Evolutionary conservation across 1,284 basidiomycete genomes (phyloP).

Genomic region (Leccinum angustisporum): DNA sequence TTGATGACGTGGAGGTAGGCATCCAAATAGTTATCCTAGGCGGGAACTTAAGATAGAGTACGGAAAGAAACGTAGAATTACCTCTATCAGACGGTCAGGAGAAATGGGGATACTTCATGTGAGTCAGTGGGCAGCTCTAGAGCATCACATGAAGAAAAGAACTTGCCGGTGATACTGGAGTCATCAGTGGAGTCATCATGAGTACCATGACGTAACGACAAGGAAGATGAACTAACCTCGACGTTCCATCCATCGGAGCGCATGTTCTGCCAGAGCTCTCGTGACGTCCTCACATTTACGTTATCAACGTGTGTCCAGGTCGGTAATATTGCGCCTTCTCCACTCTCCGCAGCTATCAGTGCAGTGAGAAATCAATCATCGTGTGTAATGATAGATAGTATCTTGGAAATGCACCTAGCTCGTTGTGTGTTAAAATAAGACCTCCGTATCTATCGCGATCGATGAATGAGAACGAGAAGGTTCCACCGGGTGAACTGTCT

Average conservation of each 20-base stretch:
- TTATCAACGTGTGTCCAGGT: conserved; percentile 95
- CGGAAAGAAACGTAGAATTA: conserved; percentile 24
- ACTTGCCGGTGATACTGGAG: conserved; percentile 62
- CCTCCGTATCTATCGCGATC: conserved; percentile 72
- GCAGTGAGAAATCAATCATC: conserved; percentile 7
- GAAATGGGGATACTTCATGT: conserved; percentile 84
- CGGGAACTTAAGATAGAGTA: conserved; percentile 3
- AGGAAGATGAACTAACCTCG: conserved; percentile 48
- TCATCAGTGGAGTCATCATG: background rate
- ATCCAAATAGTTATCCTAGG: conserved; percentile 89
- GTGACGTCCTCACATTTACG: conserved; percentile 82
- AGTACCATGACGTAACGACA: conserved; percentile 9
- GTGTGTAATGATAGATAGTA: background rate
- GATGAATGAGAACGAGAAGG: conserved; percentile 5
- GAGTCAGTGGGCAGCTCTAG: conserved; percentile 9
- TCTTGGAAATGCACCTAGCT: conserved; percentile 55
- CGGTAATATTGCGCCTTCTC: conserved; percentile 82
- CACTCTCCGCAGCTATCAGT: conserved; percentile 56
- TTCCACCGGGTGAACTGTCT: conserved; percentile 16
- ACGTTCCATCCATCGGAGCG: conserved; percentile 86
- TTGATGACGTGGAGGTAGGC: conserved; percentile 87
- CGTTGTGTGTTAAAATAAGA: conserved; percentile 90
- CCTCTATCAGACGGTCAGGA: conserved; percentile 84
- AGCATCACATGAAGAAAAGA: conserved; percentile 7
- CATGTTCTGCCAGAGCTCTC: conserved; percentile 85